Evolutionary conservation across 2,329 filamentous ascomycete genomes (phyloP), one percentile per base, ranked within the genome.

Genomic region (Incumbomyces delicatus): DNA sequence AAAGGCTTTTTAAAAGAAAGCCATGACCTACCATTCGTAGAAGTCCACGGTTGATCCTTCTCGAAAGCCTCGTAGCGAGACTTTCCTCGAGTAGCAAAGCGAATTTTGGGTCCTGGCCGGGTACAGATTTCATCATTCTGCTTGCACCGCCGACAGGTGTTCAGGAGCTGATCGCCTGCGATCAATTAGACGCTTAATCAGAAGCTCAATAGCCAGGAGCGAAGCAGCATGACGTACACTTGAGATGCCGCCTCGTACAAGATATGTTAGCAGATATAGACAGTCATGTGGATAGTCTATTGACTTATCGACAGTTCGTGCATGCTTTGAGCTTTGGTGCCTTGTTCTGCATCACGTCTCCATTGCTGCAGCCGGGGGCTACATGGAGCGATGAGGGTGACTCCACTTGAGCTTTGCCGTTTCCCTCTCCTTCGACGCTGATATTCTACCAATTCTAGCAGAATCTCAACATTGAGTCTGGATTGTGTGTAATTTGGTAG

Each of bases 81-180:
- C 50, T 57, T 60, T 13, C 61, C 63, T 22, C 62, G 61, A 54
- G 63, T 62, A 8, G 60, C 52, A 47, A 64, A 64, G 14, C 35
- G 42, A 32, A 53, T 48, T 20, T 49, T 41, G 7, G 14, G 36
- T n/a, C 18, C 29, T 18, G 29, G 37, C 16, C 51, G 49, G 22
- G 48, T 40, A 29, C 51, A 53, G 20, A 41, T 17, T 27, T 50
- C 47, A 42, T 45, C 51, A 37, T 34, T 35, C 35, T 42, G 44
- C 27, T 48, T 35, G 35, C 50, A 53, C 44, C 50, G 42, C 18
- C 14, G 41, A 37, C 50, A 52, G 41, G 40, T 35, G 1, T 35
- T 30, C 6, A 20, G 22, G 2, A 17, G 18, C 17, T 35, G 39
- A 42, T 52, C 50, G 35, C 48, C 50, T 52, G 41, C n/a, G 29